Evolutionary conservation across 2,329 filamentous ascomycete species (phyloP).

Genomic region (Aspergillus niger): DNA sequence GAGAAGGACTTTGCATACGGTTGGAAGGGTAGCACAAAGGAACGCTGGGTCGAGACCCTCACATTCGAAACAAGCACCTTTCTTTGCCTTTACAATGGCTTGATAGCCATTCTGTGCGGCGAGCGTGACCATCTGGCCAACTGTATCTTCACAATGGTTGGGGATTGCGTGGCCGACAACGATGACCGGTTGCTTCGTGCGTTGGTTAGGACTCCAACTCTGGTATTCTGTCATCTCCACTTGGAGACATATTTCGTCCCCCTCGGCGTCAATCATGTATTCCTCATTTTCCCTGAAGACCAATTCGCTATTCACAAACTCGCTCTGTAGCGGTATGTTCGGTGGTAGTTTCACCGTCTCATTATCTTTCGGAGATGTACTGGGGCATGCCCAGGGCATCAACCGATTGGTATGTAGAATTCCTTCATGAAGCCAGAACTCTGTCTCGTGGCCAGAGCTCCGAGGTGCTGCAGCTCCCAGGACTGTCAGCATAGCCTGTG

Average conservation of each 20-base stretch:
- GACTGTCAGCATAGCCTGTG: background rate
- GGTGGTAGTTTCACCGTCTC: background rate
- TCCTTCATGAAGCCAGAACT: constrained; percentile 9
- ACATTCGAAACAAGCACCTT: background rate
- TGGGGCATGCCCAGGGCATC: background rate
- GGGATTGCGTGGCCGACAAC: background rate
- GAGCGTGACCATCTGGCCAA: background rate
- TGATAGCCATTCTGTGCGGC: background rate
- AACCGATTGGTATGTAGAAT: background rate
- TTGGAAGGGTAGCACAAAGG: background rate
- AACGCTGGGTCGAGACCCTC: background rate
- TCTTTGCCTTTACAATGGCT: background rate
- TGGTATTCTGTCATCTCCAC: background rate
- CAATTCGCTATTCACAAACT: background rate
- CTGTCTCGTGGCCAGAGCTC: constrained; percentile 1
- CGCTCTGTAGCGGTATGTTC: background rate
- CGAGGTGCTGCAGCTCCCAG: background rate
- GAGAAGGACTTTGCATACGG: background rate
- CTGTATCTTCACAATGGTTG: background rate
- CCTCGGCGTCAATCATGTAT: accelerated
- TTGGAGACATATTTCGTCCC: background rate
- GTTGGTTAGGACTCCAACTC: background rate
- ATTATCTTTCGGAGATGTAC: background rate
- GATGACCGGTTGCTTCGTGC: background rate
- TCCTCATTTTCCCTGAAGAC: background rate